Percentiles rank a stretch among this genome's conserved stretches.
phyloP scores from a whole-genome alignment of 306 rosid species.

The Vicia sativa region DNA sequence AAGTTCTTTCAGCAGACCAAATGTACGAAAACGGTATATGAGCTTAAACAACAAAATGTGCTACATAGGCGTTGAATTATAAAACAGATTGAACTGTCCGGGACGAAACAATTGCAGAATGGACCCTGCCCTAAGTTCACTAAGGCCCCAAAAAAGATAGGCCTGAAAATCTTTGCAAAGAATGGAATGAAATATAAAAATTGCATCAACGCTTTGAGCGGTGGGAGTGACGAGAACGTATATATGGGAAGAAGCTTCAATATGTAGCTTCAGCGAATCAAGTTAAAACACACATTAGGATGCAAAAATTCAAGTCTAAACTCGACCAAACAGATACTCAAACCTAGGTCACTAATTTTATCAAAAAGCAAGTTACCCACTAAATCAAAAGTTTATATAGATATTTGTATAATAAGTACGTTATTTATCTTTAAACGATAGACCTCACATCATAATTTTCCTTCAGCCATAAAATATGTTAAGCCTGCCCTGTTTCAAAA shows the following conservation, averaged over 20 bases:
- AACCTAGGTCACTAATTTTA: not conserved
- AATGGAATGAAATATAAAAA: too few species aligned
- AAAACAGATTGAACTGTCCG: not conserved
- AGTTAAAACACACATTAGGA: too few species aligned
- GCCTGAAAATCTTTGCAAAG: too few species aligned
- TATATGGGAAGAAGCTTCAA: too few species aligned
- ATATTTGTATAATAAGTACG: not conserved
- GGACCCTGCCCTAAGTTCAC: not conserved
- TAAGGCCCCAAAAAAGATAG: not conserved
- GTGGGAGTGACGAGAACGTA: too few species aligned
- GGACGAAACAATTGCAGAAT: not conserved
- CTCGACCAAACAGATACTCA: too few species aligned
- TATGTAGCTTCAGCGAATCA: too few species aligned
- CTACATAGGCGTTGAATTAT: not conserved
- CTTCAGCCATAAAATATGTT: not conserved
- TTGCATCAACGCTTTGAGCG: too few species aligned
- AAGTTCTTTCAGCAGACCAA: not conserved
- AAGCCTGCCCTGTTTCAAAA: not conserved
- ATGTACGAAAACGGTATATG: not conserved
- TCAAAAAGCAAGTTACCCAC: not conserved
- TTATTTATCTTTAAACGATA: not conserved
- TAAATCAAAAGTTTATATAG: not conserved
- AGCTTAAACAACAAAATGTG: not conserved
- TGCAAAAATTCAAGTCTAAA: too few species aligned
- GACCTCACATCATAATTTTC: not conserved